These are phyloP conservation scores for Castanospermum australe DNA, from an alignment of 306 rosid genomes.

Conservation along the genomic window DNA sequence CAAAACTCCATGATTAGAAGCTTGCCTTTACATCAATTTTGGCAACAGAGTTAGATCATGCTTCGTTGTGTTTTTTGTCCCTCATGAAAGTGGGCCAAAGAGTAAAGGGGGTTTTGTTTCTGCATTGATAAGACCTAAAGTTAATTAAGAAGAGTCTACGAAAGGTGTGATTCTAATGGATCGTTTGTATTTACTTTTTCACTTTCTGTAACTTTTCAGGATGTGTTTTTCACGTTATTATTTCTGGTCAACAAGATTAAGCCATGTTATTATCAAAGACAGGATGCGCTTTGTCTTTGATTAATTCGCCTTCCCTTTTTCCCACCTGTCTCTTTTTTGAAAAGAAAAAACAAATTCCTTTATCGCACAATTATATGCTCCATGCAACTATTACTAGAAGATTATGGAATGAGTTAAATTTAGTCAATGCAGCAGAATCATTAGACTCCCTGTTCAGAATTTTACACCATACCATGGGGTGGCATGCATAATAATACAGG, in stretches of 20 bases:
- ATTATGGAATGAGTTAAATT: not conserved
- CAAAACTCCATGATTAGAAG: not conserved
- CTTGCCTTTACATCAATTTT: not conserved
- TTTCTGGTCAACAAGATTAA: not conserved
- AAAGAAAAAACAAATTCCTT: not conserved
- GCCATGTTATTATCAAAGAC: not conserved
- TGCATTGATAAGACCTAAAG: not conserved
- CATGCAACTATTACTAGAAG: not conserved
- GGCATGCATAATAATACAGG: not conserved
- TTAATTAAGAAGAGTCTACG: not conserved
- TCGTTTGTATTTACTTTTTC: not conserved
- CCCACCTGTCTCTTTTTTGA: not conserved
- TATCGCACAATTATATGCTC: too few relatives aligned
- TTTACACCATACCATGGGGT: not conserved
- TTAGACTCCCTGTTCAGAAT: not conserved
- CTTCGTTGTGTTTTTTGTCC: slow-evolving; percentile 16
- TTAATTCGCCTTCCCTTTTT: not conserved
- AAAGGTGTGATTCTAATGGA: not conserved
- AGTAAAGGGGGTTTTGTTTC: not conserved
- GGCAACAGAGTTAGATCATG: not conserved
- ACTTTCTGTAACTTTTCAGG: not conserved
- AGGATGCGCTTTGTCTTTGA: not conserved
- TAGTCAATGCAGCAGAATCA: not conserved
- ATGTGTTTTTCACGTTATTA: not conserved
- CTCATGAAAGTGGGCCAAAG: not conserved